Evolutionary conservation across 108 stramenopile genomes (phyloP).

Genomic region (Bacterosira constricta): DNA sequence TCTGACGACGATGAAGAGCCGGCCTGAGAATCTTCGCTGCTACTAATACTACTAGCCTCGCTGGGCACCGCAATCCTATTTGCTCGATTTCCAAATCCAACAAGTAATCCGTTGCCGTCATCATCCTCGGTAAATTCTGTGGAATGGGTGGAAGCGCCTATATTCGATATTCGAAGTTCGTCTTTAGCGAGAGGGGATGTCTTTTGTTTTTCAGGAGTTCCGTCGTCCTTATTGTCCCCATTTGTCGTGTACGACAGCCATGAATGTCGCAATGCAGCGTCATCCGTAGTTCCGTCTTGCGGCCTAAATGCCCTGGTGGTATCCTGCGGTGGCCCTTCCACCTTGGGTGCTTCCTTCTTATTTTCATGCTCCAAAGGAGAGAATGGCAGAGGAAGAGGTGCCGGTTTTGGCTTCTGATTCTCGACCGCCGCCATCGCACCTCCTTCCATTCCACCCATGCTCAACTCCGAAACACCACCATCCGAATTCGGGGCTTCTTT

Average conservation of each 20-base stretch:
- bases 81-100: slow-evolving; percentile 42
- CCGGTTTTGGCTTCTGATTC: background rate
- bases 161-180: slow-evolving; percentile 4
- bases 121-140: slow-evolving; percentile 34
- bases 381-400: background rate
- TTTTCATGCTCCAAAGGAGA: background rate
- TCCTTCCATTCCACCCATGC: background rate
- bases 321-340: too few relatives aligned
- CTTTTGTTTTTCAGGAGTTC: background rate
- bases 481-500: background rate
- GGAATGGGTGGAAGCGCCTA: slow-evolving; percentile 12
- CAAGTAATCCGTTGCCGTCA: slow-evolving; percentile 35
- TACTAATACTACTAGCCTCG: slow-evolving; percentile 9
- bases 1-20: slow-evolving; percentile 13
- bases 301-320: background rate
- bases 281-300: background rate
- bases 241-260: slow-evolving; percentile 3
- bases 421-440: background rate
- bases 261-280: background rate
- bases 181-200: background rate
- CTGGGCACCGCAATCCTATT: background rate
- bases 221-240: background rate
- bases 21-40: slow-evolving; percentile 13
- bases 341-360: background rate
- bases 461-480: background rate